These are phyloP conservation scores for Marchantia polymorpha DNA, from an alignment of 225 moss, liverwort and hornwort species.

Conservation along the genomic window DNA sequence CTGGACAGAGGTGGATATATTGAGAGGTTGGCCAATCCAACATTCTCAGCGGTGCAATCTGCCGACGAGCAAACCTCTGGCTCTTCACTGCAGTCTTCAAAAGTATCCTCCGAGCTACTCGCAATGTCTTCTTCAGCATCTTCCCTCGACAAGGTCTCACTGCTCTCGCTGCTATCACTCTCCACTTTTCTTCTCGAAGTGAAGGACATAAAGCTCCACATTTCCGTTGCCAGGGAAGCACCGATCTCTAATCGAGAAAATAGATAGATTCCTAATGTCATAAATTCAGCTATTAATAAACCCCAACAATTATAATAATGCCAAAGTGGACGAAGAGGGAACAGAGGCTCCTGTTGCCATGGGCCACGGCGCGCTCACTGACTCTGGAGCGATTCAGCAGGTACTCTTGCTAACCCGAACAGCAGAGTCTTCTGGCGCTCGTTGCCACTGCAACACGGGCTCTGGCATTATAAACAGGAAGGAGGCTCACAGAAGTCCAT, in stretches of 20 bases:
- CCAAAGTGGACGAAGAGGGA: no score
- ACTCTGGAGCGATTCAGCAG: no score
- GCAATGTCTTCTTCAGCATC: background rate
- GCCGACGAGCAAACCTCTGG: background rate
- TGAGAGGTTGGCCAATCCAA: background rate
- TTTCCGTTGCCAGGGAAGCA: background rate
- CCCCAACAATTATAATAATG: no score
- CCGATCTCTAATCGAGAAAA: background rate
- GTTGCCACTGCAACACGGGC: no score
- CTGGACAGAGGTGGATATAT: conserved; percentile 9
- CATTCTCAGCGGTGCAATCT: background rate
- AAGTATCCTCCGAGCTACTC: background rate
- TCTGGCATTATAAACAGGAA: no score
- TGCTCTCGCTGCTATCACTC: conserved; percentile 10
- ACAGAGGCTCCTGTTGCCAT: no score
- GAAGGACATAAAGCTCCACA: background rate
- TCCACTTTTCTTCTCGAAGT: background rate
- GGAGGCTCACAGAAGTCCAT: no score
- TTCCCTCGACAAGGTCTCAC: background rate
- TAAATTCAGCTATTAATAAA: no score
- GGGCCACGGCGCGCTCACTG: no score
- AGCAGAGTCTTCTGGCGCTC: no score
- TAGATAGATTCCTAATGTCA: no score
- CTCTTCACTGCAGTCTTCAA: conserved; percentile 2
- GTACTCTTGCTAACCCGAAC: no score